These are phyloP conservation scores for Metschnikowia lunata DNA, from an alignment of 805 yeast species.

Conservation along the genomic window DNA sequence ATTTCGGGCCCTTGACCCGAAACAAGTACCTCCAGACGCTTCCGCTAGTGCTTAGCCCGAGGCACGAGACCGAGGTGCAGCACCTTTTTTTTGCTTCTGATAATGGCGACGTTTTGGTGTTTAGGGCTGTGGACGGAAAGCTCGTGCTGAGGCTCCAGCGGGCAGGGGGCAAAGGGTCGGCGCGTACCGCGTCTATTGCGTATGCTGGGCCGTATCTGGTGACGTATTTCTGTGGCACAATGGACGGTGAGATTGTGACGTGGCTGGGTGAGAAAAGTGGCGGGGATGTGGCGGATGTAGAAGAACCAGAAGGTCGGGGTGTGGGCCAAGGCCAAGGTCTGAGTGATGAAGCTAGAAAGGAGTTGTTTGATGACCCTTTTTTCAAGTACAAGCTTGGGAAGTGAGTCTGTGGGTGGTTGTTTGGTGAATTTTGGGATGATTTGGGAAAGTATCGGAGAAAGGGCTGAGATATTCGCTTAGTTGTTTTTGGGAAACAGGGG, in stretches of 20 bases:
- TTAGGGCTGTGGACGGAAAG: constrained; percentile 57
- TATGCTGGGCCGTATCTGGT: constrained; percentile 42
- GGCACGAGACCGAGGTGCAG: constrained; percentile 50
- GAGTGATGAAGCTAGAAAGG: background rate
- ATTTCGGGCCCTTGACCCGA: constrained; percentile 74
- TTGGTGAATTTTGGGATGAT: background rate
- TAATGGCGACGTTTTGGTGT: constrained; percentile 63
- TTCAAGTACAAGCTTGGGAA: constrained; percentile 5
- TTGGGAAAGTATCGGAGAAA: background rate
- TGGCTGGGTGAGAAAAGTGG: constrained; percentile 40
- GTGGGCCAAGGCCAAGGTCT: no score
- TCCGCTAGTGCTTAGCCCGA: constrained; percentile 50
- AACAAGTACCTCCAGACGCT: constrained; percentile 51
- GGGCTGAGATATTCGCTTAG: no score
- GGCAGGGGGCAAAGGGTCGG: constrained; percentile 35
- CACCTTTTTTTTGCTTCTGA: constrained; percentile 70
- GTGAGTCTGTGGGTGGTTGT: no score
- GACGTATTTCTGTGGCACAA: constrained; percentile 55
- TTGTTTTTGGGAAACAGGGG: no score
- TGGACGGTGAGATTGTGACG: constrained; percentile 58
- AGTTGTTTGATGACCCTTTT: constrained; percentile 5
- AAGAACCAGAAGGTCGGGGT: no score
- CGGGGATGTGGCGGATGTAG: background rate
- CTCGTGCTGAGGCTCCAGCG: constrained; percentile 53
- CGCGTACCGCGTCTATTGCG: constrained; percentile 50